Percentiles rank a stretch among this genome's conserved stretches.
phyloP scores from a whole-genome alignment of 2,329 filamentous ascomycete genomes.

The Trichoderma semiorbis region DNA sequence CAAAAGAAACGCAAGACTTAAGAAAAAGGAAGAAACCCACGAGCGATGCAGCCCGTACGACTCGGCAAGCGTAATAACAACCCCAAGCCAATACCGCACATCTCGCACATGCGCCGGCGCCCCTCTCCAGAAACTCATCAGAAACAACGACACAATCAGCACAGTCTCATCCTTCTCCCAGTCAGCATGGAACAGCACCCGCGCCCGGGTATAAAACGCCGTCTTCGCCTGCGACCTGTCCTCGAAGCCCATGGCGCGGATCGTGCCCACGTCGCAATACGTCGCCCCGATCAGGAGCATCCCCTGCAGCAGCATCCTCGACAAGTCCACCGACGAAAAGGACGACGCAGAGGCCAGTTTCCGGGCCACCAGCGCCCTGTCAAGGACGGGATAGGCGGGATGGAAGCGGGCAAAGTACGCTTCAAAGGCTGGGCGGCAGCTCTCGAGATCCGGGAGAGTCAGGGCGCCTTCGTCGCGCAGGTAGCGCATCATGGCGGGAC shows the following conservation, averaged over 20 bases:
- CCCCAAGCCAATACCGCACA: conserved; percentile 48
- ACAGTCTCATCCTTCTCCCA: conserved; percentile 49
- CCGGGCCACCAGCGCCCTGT: conserved; percentile 42
- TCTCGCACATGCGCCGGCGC: conserved; percentile 47
- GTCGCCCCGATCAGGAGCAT: conserved; percentile 54
- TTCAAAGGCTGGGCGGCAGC: conserved; percentile 42
- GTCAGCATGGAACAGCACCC: conserved; percentile 51
- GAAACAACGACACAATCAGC: conserved; percentile 49
- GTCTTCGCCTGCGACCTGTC: conserved; percentile 49
- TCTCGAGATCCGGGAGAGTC: conserved; percentile 41
- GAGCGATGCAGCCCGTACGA: conserved; percentile 45
- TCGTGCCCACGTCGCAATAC: conserved; percentile 46
- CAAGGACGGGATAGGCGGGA: conserved; percentile 53
- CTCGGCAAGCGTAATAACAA: conserved; percentile 50
- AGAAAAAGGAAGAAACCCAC: conserved; percentile 21
- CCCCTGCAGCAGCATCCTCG: conserved; percentile 48
- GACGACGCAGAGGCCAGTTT: conserved; percentile 29
- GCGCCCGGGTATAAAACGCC: conserved; percentile 47
- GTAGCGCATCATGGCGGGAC: conserved; percentile 47
- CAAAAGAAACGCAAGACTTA: background rate
- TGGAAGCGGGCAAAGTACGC: conserved; percentile 58
- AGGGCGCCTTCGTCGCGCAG: conserved; percentile 45
- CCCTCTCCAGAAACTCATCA: conserved; percentile 55
- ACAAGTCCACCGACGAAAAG: conserved; percentile 35
- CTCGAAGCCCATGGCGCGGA: conserved; percentile 44